Evolutionary conservation across 805 yeast species (phyloP).

Genomic region (Cephaloascus fragrans): DNA sequence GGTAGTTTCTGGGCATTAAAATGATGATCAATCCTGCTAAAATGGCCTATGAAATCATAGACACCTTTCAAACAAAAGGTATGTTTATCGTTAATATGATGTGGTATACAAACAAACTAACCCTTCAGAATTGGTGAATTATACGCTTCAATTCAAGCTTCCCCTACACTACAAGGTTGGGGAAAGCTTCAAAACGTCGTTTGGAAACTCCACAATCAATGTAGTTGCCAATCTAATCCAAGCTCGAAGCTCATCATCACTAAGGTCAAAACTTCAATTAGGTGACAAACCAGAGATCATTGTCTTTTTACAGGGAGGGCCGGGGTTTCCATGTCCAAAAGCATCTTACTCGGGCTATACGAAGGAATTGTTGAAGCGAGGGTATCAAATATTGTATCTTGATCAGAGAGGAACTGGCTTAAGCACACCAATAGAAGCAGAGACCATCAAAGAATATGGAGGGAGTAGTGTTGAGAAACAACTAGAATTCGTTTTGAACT

Average conservation of each 20-base stretch:
- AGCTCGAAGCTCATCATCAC: conserved; percentile 1
- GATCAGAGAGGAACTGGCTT: conserved; percentile 61
- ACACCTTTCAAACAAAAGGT: conserved; percentile 3
- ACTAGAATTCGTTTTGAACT: conserved; percentile 29
- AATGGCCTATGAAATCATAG: conserved; percentile 5
- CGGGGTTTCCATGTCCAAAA: conserved; percentile 39
- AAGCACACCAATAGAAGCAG: conserved; percentile 33
- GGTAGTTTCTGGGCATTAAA: neutral
- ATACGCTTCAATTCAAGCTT: conserved; percentile 10
- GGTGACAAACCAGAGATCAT: too few species aligned
- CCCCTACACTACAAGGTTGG: conserved; percentile 13
- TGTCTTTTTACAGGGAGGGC: conserved; percentile 44
- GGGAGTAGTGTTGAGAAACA: conserved; percentile 14
- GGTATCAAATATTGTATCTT: conserved; percentile 32
- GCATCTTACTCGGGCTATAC: conserved; percentile 21
- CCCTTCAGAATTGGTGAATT: too few species aligned
- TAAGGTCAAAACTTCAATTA: too few species aligned
- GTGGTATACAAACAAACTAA: too few species aligned
- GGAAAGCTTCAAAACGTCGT: too few species aligned
- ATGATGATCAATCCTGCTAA: too few species aligned
- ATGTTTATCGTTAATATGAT: neutral
- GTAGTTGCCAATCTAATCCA: conserved; percentile 8
- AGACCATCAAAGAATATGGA: conserved; percentile 6
- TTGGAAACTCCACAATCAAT: too few species aligned
- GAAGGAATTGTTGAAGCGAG: conserved; percentile 27